These are phyloP conservation scores for Podaxis sp. DNA, from an alignment of 768 basidiomycete species.

Conservation along the genomic window DNA sequence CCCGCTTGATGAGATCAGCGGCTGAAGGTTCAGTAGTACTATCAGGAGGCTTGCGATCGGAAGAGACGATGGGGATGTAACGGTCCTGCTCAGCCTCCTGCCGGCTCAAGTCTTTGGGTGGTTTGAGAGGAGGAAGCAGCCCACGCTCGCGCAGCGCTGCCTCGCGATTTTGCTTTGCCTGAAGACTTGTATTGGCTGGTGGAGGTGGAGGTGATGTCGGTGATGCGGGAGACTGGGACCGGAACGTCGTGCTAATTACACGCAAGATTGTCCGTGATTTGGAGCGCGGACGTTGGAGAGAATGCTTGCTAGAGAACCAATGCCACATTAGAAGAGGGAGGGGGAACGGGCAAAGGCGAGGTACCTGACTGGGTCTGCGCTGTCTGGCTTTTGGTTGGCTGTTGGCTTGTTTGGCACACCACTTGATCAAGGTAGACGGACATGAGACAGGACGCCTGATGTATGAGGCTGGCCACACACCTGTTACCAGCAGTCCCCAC, in stretches of 20 bases:
- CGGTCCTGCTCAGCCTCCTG: constrained; percentile 38
- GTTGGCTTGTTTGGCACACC: not conserved
- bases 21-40: constrained; percentile 33
- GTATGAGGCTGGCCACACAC: constrained; percentile 4
- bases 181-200: constrained; percentile 22
- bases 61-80: constrained; percentile 34
- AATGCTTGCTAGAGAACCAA: not conserved
- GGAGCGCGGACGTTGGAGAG: constrained; percentile 14
- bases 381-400: constrained; percentile 8
- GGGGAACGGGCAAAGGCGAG: constrained; percentile 12
- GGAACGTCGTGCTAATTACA: constrained; percentile 17
- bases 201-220: constrained; percentile 20
- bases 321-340: constrained; percentile 7
- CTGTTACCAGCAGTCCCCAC: not conserved
- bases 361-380: constrained; percentile 18
- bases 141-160: constrained; percentile 64
- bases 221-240: constrained; percentile 12
- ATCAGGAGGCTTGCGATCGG: constrained; percentile 17
- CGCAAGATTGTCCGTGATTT: constrained; percentile 18
- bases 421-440: not conserved
- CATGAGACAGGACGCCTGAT: constrained; percentile 11
- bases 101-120: constrained; percentile 42
- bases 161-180: constrained; percentile 42
- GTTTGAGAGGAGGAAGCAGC: constrained; percentile 47
- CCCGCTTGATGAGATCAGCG: constrained; percentile 52